These are phyloP conservation scores for Pistacia atlantica DNA, from an alignment of 345 rosid species.

Conservation along the genomic window DNA sequence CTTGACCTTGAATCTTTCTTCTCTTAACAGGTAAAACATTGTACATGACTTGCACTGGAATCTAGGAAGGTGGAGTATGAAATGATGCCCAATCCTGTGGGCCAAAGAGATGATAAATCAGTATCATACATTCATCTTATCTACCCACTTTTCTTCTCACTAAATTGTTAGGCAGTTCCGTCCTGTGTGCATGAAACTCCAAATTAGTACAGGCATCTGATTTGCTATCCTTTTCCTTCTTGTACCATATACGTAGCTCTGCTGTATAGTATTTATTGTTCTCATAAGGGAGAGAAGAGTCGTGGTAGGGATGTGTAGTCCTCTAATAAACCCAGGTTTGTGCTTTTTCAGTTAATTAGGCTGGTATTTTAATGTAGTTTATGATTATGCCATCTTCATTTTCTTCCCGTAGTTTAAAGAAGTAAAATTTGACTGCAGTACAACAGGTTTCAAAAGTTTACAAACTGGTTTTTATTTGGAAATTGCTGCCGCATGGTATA, in stretches of 20 bases:
- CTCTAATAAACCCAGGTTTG: slow-evolving; percentile 43
- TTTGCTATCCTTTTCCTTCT: slow-evolving; percentile 24
- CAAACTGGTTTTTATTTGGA: background rate
- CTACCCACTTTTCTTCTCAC: slow-evolving; percentile 10
- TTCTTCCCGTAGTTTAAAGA: background rate
- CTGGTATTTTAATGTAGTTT: slow-evolving; percentile 18
- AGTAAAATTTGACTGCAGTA: background rate
- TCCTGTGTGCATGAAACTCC: slow-evolving; percentile 15
- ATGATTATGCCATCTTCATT: slow-evolving; percentile 15
- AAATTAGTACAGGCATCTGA: slow-evolving; percentile 24
- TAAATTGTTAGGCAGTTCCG: slow-evolving; percentile 27
- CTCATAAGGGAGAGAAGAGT: slow-evolving; percentile 31
- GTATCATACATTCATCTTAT: slow-evolving; percentile 3
- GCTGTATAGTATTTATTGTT: slow-evolving; percentile 44
- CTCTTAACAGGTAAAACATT: slow-evolving; percentile 35
- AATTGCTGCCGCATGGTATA: background rate
- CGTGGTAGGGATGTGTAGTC: slow-evolving; percentile 30
- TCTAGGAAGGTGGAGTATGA: slow-evolving; percentile 16
- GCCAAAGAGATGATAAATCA: slow-evolving; percentile 17
- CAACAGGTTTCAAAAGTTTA: background rate
- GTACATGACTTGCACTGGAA: slow-evolving; percentile 10
- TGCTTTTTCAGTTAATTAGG: slow-evolving; percentile 31
- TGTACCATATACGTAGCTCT: slow-evolving; percentile 39
- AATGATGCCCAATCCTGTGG: slow-evolving; percentile 11
- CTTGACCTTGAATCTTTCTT: slow-evolving; percentile 12